Base-by-base conservation (phyloP, 495 filamentous ascomycete genomes). In the Podospora fimiseda region DNA sequence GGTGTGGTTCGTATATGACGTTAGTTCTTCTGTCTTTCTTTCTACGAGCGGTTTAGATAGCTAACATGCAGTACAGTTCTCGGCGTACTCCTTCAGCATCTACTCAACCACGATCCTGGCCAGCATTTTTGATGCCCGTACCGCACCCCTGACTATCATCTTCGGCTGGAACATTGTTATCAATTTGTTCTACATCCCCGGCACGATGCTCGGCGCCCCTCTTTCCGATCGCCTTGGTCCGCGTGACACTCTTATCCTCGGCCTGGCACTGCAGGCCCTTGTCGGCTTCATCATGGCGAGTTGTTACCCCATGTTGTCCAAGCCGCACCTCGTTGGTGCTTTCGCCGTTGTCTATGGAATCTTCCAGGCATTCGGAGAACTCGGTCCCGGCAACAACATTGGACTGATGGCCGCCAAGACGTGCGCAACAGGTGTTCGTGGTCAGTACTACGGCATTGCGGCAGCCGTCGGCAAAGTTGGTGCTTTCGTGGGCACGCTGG, bases 1-100 rank as follows among this genome's bases (percentile, higher is more conserved):
- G 20, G 90, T 96, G 65, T 96, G 91, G 91, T 95, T 94, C 69
- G 79, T 94, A 59, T 96, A 95, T 63, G 87, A 96, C 51, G 71
- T 80, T 46, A 67, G 74, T 46, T 42, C 48, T 16, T 49, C 38
- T 40, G 46, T 53, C 18, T 48, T 43, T 24, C 47, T 13, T 14
- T 23, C 36, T 30, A 44, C 9, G 8, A 46, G 2, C 3, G n/a
- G 14, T 13, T 16, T 27, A 37, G 3, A 3, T 43, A 14, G 30
- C 49, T 63, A 37, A 65, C 52, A 43, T 40, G 11, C 37, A 22
- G 8, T 3, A 1, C 50, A 76, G 71, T 92, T 92, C 60, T 85
- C 81, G 0, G 69, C 83, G 18, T 95, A 93, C 65, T 82, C 83
- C 11, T 93, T 93, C 70, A 73, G 80, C 49, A 87, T 91, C 57